Percentiles rank a stretch among this genome's conserved stretches.
These are phyloP conservation scores for Clitoria ternatea DNA, from an alignment of 306 rosid genomes.

Conservation along the genomic window DNA sequence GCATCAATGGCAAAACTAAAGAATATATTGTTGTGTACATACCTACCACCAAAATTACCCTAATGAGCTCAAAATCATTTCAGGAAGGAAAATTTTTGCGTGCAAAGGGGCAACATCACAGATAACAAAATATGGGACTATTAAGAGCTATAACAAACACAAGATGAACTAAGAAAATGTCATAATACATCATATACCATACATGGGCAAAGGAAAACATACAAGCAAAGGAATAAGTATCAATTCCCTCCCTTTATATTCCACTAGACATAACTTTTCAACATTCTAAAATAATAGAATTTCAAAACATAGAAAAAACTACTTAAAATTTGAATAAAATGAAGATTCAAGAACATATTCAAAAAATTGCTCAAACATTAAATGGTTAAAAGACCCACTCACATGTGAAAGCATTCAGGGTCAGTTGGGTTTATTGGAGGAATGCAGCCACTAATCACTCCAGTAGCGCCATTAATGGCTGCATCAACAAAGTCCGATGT, in stretches of 20 bases:
- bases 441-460: slow-evolving; percentile 92
- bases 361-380: slow-evolving; percentile 1
- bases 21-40: slow-evolving; percentile 98
- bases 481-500: slow-evolving; percentile 99
- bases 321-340: not conserved
- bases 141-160: no score
- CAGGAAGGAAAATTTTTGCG: not conserved
- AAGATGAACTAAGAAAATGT: not conserved
- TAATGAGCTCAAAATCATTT: not conserved
- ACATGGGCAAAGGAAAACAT: not conserved
- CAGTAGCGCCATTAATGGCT: slow-evolving; percentile 85
- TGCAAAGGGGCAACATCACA: not conserved
- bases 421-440: slow-evolving; percentile 99
- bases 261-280: not conserved
- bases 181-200: not conserved
- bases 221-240: not conserved
- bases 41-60: slow-evolving; percentile 51
- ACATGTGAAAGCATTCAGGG: slow-evolving; percentile 99
- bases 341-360: not conserved
- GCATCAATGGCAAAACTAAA: slow-evolving; percentile 98
- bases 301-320: slow-evolving; percentile 5
- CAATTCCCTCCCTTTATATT: not conserved
- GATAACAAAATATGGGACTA: no score
- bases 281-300: not conserved
- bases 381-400: slow-evolving; percentile 39